phyloP scores from a whole-genome alignment of 78 protist genomes.

The Dictyostelium purpureum region DNA sequence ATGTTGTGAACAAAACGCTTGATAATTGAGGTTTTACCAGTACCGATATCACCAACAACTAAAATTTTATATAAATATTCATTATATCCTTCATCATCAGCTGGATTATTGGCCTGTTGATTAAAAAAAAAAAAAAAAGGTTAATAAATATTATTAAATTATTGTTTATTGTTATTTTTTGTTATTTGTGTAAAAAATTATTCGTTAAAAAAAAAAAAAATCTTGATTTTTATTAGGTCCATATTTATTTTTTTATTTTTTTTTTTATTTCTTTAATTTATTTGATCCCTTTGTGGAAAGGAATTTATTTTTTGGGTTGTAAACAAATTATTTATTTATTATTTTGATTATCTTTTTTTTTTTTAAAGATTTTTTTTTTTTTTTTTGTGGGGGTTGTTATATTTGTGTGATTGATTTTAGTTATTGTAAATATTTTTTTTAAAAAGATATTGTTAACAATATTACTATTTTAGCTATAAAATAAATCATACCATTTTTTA shows the following conservation, averaged over 20 bases:
- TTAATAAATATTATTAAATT: background rate
- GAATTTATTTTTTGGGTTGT: background rate
- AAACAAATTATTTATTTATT: background rate
- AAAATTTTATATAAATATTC: slow-evolving; percentile 82
- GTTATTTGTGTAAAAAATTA: no score
- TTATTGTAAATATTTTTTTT: no score
- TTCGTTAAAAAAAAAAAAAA: no score
- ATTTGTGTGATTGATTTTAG: no score
- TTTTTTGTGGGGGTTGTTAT: no score
- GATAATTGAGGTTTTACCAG: slow-evolving; percentile 87
- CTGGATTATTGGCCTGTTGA: slow-evolving; percentile 7
- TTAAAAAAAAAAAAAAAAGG: background rate
- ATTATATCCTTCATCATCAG: slow-evolving; percentile 63
- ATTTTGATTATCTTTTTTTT: background rate
- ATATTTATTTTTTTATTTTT: background rate
- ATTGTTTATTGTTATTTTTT: background rate
- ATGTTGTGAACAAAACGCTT: slow-evolving; percentile 85
- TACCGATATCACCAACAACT: slow-evolving; percentile 87
- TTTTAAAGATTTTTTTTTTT: background rate
- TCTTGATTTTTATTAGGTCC: no score
- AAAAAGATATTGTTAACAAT: no score
- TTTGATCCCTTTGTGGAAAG: background rate
- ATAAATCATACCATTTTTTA: no score
- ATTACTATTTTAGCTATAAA: no score
- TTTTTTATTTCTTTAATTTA: background rate